phyloP scores from a whole-genome alignment of 805 yeast genomes.

The Spathaspora gorwiae region DNA sequence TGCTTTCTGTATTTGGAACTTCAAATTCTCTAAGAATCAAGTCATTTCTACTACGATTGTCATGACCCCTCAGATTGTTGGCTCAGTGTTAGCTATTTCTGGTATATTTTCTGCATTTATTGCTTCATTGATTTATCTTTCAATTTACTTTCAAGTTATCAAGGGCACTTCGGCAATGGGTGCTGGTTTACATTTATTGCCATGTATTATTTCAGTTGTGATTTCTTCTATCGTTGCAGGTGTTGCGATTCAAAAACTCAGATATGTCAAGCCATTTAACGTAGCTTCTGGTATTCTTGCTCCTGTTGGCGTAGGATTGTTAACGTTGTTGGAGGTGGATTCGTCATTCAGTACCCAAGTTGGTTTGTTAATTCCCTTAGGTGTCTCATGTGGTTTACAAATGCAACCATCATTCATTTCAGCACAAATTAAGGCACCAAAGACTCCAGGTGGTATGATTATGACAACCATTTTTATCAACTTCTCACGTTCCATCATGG shows the following conservation, averaged over 20 bases:
- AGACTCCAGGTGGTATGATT: slow-evolving; percentile 45
- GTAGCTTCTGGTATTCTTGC: slow-evolving; percentile 25
- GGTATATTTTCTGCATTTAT: slow-evolving; percentile 36
- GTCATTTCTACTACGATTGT: slow-evolving; percentile 45
- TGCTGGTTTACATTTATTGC: slow-evolving; percentile 44
- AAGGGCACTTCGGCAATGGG: slow-evolving; percentile 36
- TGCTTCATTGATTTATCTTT: slow-evolving; percentile 16
- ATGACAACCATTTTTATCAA: slow-evolving; percentile 43
- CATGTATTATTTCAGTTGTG: slow-evolving; percentile 38
- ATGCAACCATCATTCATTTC: slow-evolving; percentile 43
- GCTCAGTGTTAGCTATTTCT: slow-evolving; percentile 32
- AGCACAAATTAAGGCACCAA: slow-evolving; percentile 49
- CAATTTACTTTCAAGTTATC: slow-evolving; percentile 49
- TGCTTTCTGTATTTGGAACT: slow-evolving; percentile 41
- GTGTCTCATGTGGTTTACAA: slow-evolving; percentile 44
- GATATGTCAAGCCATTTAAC: slow-evolving; percentile 39
- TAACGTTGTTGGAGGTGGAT: slow-evolving; percentile 36
- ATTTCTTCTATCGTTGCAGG: slow-evolving; percentile 36
- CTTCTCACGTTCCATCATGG: slow-evolving; percentile 43
- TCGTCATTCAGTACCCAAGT: slow-evolving; percentile 33
- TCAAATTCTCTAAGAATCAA: slow-evolving; percentile 37
- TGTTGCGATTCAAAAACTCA: slow-evolving; percentile 29
- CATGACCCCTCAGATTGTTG: slow-evolving; percentile 28
- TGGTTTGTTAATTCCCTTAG: slow-evolving; percentile 44
- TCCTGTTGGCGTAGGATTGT: slow-evolving; percentile 42